These are phyloP conservation scores for Aspergillus sergii DNA, from an alignment of 2,329 filamentous ascomycete species.

Conservation along the genomic window DNA sequence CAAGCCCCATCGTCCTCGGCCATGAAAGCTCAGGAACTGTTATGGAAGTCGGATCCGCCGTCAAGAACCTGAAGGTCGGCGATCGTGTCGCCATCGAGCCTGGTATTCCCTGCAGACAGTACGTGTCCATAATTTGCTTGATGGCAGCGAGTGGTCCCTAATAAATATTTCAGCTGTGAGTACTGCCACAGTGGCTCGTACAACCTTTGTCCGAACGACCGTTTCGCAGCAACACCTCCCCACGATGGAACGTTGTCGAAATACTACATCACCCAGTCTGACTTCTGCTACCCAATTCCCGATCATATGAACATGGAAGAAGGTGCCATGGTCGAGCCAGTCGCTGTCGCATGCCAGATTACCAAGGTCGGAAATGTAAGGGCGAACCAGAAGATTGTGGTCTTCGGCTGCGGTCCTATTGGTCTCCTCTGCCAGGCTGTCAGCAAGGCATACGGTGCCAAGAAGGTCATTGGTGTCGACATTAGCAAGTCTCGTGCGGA, in stretches of 20 bases:
- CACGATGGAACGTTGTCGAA: conserved; percentile 54
- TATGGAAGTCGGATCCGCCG: conserved; percentile 23
- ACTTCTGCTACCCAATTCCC: conserved; percentile 53
- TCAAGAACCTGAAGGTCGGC: conserved; percentile 26
- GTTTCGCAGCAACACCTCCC: conserved; percentile 55
- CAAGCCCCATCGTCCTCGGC: conserved; percentile 42
- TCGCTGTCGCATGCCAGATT: conserved; percentile 56
- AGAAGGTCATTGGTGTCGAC: conserved; percentile 52
- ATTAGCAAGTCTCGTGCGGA: conserved; percentile 45
- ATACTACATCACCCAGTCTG: conserved; percentile 51
- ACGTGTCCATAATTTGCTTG: not conserved
- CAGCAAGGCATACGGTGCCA: conserved; percentile 49
- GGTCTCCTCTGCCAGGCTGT: conserved; percentile 52
- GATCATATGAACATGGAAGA: conserved; percentile 52
- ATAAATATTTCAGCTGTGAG: conserved; percentile 15
- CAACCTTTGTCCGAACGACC: conserved; percentile 19
- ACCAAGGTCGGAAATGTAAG: conserved; percentile 45
- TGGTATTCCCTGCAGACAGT: conserved; percentile 41
- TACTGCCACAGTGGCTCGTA: conserved; percentile 27
- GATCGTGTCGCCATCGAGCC: conserved; percentile 30
- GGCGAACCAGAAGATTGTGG: conserved; percentile 47
- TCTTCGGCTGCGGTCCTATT: conserved; percentile 56
- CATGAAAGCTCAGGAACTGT: conserved; percentile 30
- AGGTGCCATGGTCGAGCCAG: conserved; percentile 56
- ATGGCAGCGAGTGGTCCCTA: not conserved